Evolutionary conservation across 192 early-diverging fungal genomes (phyloP).

Genomic region (Paraglomus occultum): DNA sequence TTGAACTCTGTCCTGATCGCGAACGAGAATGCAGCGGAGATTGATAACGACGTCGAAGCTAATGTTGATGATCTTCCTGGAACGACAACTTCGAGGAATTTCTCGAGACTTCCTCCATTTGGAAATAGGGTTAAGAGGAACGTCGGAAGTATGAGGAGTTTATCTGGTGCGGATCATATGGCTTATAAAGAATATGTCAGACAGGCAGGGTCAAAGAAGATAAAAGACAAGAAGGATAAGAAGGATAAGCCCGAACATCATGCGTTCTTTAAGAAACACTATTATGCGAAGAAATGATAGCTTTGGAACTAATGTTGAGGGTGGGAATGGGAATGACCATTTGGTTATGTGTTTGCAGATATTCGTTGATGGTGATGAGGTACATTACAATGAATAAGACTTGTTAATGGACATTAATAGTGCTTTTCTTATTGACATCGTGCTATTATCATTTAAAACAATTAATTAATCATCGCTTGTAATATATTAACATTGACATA

Average conservation of each 20-base stretch:
- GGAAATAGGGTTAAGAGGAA: conserved; percentile 49
- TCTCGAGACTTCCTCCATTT: conserved; percentile 45
- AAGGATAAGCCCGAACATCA: conserved; percentile 57
- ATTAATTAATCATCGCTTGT: too few relatives aligned
- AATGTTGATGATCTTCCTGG: conserved; percentile 59
- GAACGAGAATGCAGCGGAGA: conserved; percentile 55
- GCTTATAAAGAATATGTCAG: conserved; percentile 81
- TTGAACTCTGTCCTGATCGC: conserved; percentile 80
- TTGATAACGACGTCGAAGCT: conserved; percentile 62
- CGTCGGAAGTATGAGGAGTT: conserved; percentile 71
- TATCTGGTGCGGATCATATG: conserved; percentile 91
- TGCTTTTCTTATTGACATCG: too few relatives aligned
- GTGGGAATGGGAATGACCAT: too few relatives aligned
- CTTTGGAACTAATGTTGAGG: background rate
- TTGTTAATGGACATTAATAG: too few relatives aligned
- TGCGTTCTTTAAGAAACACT: conserved; percentile 66
- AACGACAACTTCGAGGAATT: conserved; percentile 36
- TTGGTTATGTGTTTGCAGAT: too few relatives aligned
- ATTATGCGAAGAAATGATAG: conserved; percentile 41
- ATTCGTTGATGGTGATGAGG: too few relatives aligned
- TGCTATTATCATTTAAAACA: too few relatives aligned
- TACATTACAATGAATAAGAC: too few relatives aligned
- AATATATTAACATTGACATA: too few relatives aligned
- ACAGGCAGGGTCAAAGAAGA: conserved; percentile 20
- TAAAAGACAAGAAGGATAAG: conserved; percentile 32